These are phyloP conservation scores for Schizonepeta tenuifolia DNA, from an alignment of 257 asterid genomes.

Conservation along the genomic window DNA sequence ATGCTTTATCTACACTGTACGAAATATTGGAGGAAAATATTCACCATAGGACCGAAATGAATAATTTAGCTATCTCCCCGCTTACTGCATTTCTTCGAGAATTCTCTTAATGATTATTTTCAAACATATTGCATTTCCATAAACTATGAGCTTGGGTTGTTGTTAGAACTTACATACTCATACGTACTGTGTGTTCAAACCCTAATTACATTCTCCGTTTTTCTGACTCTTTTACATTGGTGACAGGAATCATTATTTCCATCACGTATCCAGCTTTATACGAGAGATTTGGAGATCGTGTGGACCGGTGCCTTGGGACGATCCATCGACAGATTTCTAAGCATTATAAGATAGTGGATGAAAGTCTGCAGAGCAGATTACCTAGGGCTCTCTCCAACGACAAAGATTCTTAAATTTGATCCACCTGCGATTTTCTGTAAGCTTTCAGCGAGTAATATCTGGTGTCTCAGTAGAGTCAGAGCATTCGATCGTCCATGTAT, in stretches of 20 bases:
- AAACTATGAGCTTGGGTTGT: background rate
- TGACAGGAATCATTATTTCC: conserved; percentile 70
- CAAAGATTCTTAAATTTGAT: conserved; percentile 53
- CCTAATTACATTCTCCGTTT: background rate
- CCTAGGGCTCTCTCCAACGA: conserved; percentile 62
- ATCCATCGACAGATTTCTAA: conserved; percentile 69
- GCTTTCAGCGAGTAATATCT: too few relatives aligned
- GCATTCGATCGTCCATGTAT: background rate
- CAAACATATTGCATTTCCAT: background rate
- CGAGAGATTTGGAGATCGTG: conserved; percentile 62
- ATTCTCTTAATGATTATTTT: background rate
- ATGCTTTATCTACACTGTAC: conserved; percentile 6
- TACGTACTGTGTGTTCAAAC: background rate
- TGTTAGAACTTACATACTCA: background rate
- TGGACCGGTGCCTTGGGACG: conserved; percentile 67
- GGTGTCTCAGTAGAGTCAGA: background rate
- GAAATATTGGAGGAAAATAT: background rate
- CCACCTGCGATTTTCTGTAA: background rate
- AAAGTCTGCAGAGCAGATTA: conserved; percentile 67
- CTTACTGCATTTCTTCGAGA: background rate
- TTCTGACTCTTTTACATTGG: conserved; percentile 33
- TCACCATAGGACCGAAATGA: background rate
- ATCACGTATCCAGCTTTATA: conserved; percentile 78
- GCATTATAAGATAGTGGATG: conserved; percentile 85
- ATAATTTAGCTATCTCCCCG: background rate